Base-by-base conservation (phyloP, 257 asterid species). In the Nicotiana obtusifolia region DNA sequence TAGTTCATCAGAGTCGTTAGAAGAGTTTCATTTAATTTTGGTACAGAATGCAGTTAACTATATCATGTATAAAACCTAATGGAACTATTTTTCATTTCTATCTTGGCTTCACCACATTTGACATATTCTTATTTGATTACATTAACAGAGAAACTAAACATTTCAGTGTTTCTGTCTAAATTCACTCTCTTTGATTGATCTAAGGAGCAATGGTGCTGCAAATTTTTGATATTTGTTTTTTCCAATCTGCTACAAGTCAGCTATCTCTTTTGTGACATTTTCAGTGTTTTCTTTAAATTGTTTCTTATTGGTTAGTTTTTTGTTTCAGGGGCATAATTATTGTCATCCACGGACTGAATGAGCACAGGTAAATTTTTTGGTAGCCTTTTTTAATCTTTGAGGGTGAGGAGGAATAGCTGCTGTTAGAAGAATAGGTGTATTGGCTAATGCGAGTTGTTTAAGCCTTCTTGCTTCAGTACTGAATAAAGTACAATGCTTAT, bases 281-380 rank as follows among this genome's bases (percentile, higher is more conserved):
- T 60, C 17, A 62, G 66, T 78, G 76, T 41, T 82, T 79, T 77
- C 65, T 24, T 57, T 80, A 7, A 47, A 7, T 47, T 15, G 62
- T 76, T 73, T 10, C 62, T 49, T 20, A 60, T 52, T 28, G 59
- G 53, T 47, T n/a, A 28, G 1, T 78, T 69, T 59, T 65, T 30
- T 78, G 53, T 88, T 88, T 82, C 98, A 96, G 99, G 94, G 98
- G 98, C 54, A 91, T 94, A 85, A 77, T 96, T 82, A 90, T 96
- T 61, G 87, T 96, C 91, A 92, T 96, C 83, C 99, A 96, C 67
- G 99, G 99, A 66, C 97, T 96, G 62, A 96, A 96, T 82, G 99
- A 94, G 87, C 99, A 96, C 93, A 90, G 99, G 99, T 94, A 82
- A 76, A 13, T 28, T 56, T 35, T 24, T 73, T 49, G 26, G 52